phyloP scores from a whole-genome alignment of 768 basidiomycete species.

The Clitopilus passeckerianus region DNA sequence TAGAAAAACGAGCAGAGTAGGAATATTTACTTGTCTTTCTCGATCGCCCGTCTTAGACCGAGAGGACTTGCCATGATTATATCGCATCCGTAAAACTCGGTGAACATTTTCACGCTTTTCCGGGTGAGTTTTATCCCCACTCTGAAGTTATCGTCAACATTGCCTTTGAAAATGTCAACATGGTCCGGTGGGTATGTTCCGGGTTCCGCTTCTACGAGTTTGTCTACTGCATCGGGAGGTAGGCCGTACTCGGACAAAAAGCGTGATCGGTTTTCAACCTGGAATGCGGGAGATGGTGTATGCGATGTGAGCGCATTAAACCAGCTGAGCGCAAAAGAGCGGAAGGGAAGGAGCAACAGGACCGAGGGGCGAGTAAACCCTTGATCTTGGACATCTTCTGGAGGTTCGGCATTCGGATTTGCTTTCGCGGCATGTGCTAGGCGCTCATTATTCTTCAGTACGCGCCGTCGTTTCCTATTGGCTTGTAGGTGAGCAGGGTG shows the following conservation, averaged over 20 bases:
- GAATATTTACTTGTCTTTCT: slow-evolving; percentile 84
- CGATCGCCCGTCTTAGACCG: slow-evolving; percentile 85
- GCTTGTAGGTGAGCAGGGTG: slow-evolving; percentile 1
- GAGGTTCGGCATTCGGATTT: slow-evolving; percentile 44
- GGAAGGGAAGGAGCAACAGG: slow-evolving; percentile 90
- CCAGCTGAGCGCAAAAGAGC: slow-evolving; percentile 84
- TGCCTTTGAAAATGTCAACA: slow-evolving; percentile 92
- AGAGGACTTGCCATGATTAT: slow-evolving; percentile 91
- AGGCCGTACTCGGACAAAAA: slow-evolving; percentile 82
- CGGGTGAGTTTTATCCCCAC: slow-evolving; percentile 89
- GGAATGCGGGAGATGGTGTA: slow-evolving; percentile 64
- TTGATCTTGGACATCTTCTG: slow-evolving; percentile 87
- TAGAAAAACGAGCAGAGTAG: not conserved
- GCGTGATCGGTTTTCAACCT: slow-evolving; percentile 84
- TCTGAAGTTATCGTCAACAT: slow-evolving; percentile 92
- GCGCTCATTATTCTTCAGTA: slow-evolving; percentile 93
- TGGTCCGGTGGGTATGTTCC: slow-evolving; percentile 86
- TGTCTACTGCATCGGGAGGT: slow-evolving; percentile 76
- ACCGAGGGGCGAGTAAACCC: slow-evolving; percentile 96
- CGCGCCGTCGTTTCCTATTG: slow-evolving; percentile 80
- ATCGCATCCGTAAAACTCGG: slow-evolving; percentile 88
- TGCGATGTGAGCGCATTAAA: slow-evolving; percentile 73
- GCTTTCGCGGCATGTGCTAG: slow-evolving; percentile 67
- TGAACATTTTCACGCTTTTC: slow-evolving; percentile 88
- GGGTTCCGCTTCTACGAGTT: slow-evolving; percentile 64